Base-by-base conservation (phyloP, 129 eudicot genomes). In the Gnaphalium uliginosum region DNA sequence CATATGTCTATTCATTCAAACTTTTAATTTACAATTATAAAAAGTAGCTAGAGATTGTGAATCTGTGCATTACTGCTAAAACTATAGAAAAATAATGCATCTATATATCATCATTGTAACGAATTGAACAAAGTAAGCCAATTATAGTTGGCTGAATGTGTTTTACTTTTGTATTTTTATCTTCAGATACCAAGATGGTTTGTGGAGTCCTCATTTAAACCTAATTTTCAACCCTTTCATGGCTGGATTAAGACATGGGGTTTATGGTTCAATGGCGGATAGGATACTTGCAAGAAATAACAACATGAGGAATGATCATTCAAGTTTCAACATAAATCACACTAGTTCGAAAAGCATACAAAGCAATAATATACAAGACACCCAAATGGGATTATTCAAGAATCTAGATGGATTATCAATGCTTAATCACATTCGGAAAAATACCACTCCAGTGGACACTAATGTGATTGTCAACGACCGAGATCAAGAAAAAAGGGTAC, bases 101-200 rank as follows among this genome's bases (percentile, higher is more conserved):
- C 32, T 67, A n/a, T n/a, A n/a, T n/a, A 37, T 46, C 37, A 3
- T 23, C 75, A 57, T 68, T 11, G 25, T 39, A 13, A 46, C 24
- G 58, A n/a, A n/a, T n/a, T n/a, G n/a, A 53, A 76, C 56, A 37
- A 57, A 59, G 8, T 4, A 61, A 41, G 5, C 18, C 19, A 26
- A 39, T 39, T 74, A 54, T 35, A 24, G 57, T 30, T 13, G 26
- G 8, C 24, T 10, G n/a, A 79, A 51, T 65, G 37, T 18, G 25
- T 29, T 25, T 66, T 35, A 59, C 8, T 25, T 11, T 43, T 33
- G 22, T 15, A 56, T 62, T 73, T 35, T 27, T n/a, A 27, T 68
- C 43, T 22, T 70, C 73, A 90, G 96, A 77, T 82, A 81, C 71
- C 79, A 79, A 68, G 87, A 86, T 82, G 77, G 85, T 65, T 56